Evolutionary conservation across 805 yeast genomes (phyloP).

Genomic region (Yarrowia osloensis): DNA sequence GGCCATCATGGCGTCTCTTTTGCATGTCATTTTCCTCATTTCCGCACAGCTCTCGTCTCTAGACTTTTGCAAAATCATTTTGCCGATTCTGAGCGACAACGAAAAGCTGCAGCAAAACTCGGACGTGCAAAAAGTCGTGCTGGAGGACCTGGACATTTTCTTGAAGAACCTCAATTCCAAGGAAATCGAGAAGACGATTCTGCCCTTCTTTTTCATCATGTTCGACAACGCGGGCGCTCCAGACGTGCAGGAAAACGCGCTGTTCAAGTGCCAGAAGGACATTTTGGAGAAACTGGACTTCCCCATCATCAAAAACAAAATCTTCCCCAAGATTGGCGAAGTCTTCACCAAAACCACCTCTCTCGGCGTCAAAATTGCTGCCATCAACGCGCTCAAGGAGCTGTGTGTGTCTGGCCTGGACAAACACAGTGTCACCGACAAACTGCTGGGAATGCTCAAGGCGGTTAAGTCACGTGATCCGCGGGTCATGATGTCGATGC

Average conservation of each 20-base stretch:
- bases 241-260: constrained; percentile 55
- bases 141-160: constrained; percentile 53
- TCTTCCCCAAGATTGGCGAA: constrained; percentile 71
- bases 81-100: constrained; percentile 46
- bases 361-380: constrained; percentile 69
- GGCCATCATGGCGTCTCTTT: constrained; percentile 48
- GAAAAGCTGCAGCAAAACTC: constrained; percentile 45
- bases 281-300: constrained; percentile 56
- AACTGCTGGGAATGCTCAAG: constrained; percentile 74
- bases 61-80: constrained; percentile 71
- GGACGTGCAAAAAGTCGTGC: constrained; percentile 49
- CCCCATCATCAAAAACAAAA: constrained; percentile 66
- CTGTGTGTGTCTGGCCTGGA: constrained; percentile 56
- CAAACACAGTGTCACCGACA: constrained; percentile 69
- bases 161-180: constrained; percentile 53
- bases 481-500: constrained; percentile 55
- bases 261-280: constrained; percentile 48
- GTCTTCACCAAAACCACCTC: constrained; percentile 85
- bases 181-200: constrained; percentile 53
- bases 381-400: constrained; percentile 60
- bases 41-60: constrained; percentile 43
- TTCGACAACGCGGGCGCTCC: constrained; percentile 40
- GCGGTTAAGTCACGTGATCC: constrained; percentile 77
- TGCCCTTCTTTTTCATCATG: constrained; percentile 48
- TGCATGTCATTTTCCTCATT: constrained; percentile 60